Evolutionary conservation across 1,284 basidiomycete species (phyloP), one percentile per base, ranked within the genome.

Genomic region (Ustilago sp.): DNA sequence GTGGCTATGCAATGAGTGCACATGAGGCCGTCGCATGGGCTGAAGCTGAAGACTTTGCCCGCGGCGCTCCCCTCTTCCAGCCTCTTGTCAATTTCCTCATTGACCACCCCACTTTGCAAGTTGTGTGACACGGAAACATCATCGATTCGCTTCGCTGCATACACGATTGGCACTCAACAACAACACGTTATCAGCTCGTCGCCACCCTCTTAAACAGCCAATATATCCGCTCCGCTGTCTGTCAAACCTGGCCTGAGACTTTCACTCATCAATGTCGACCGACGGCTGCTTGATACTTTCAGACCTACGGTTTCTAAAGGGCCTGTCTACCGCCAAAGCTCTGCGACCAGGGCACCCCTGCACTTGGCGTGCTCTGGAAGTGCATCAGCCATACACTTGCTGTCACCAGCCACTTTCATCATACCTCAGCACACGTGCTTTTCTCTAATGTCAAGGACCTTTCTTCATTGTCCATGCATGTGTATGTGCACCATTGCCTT

Each of bases 21-120:
- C 51, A 72, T 28, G 76, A 79, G 55, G 58, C 48, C 2, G 54
- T 71, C 8, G 73, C 68, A 8, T 79, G 77, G 77, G 66, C 69
- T 13, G 47, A 76, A 57, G 77, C 77, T 7, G 77, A 79, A 54
- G 77, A 79, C 55, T 79, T 79, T 52, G 71, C 69, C n/a, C 65
- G 64, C 3, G 77, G 77, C 23, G 69, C 77, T 28, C 73, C 77
- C 8, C 61, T 79, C 8, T 79, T 79, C 36, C 63, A 72, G 38
- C 74, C 74, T 9, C 65, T 79, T 8, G 63, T 75, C 59, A 79
- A 72, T 38, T 55, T 79, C 13, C 45, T 79, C 39, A 63, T 73
- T 32, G 63, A 74, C 36, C 51, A 70, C 19, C 70, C 75, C 5
- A 45, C 50, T 19, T 47, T 77, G 48, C 56, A 35, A 8, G 32